Evolutionary conservation across 2,329 filamentous ascomycete species (phyloP), one percentile per base, ranked within the genome.

Genomic region (Orbilia javanica): DNA sequence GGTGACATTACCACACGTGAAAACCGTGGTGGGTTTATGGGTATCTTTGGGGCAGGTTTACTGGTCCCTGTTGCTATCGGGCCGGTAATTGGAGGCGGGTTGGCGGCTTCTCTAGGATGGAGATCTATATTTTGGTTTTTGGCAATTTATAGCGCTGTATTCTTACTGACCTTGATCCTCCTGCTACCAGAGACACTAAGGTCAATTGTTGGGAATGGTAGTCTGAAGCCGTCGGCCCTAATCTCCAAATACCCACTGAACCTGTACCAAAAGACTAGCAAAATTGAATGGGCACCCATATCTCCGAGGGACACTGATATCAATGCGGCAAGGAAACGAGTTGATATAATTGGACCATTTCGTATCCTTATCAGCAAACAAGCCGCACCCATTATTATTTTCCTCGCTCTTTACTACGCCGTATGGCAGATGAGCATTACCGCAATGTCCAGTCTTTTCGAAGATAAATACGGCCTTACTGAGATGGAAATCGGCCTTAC

Each of bases 11-110:
- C 90, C 0, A 89, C 90, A 0, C 89, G 88, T 53, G 87, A 88
- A 0, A 91, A 94, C 83, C 86, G 93, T 80, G 93, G 92, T 2
- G 88, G 87, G 73, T 94, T 92, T 82, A 90, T 94, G 85, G 91
- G 89, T 63, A 87, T 90, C 77, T 88, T 90, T 15, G 87, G 87
- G 31, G 86, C 86, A 3, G 89, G 88, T 11, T 85, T 88, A 70
- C 88, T 90, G 3, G 81, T 92, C 2, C 85, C 67, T 3, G 55
- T 62, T 8, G 69, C 88, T 0, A 67, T 89, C 2, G 87, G 88
- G 0, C 90, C 91, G 0, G 86, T 91, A 0, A 84, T 92, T 2
- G 90, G 91, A 15, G 91, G 90, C 0, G 79, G 92, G 0, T 83
- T 93, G 18, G 86, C 87, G n/a, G 85, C 91, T 79, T 91, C 87